Base-by-base conservation (phyloP, 768 basidiomycete genomes). In the Neoboletus magnificus region DNA sequence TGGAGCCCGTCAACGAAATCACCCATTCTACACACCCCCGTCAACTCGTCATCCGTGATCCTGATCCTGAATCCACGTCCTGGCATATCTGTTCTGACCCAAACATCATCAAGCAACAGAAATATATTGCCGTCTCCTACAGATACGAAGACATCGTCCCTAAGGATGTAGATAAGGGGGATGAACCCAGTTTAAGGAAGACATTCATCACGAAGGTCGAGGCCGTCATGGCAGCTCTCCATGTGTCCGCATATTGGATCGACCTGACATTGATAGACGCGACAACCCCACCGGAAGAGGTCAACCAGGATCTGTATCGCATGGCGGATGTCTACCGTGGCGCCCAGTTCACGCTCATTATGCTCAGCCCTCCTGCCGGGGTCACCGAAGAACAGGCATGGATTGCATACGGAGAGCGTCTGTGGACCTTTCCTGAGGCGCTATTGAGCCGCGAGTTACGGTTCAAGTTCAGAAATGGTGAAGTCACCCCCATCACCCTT, bases 401-500 rank as follows among this genome's bases (percentile, higher is more conserved):
- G 65, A 12, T 32, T 8, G 13, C 13, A 11, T 66, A 65, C 11
- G 67, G 65, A 8, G 27, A 66, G 29, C 62, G 67, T 40, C 54
- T 69, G 13, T 64, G 65, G 65, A 69, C 61, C 1, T 60, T 70
- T 7, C 65, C 66, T 0, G 57, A 63, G 18, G 64, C 49, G 4
- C 47, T 66, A 15, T 50, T 70, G 33, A 65, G 66, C 15, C 66
- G 63, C 0, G 50, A 64, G 30, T 40, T 67, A 22, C 55, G 45
- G 0, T 66, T 55, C 59, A 58, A 49, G 40, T 52, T 58, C 27
- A 50, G 55, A 41, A 33, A 47, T n/a, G 51, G 30, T 1, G 9
- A 48, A 1, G 68, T 70, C 36, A 62, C 20, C 0, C 50, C 47
- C 3, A 56, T 68, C 30, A 67, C 53, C 6, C 68, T 67, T n/a